Evolutionary conservation across 2,329 filamentous ascomycete genomes (phyloP), one percentile per base, ranked within the genome.

Genomic region (Ceratocystis harringtonii): DNA sequence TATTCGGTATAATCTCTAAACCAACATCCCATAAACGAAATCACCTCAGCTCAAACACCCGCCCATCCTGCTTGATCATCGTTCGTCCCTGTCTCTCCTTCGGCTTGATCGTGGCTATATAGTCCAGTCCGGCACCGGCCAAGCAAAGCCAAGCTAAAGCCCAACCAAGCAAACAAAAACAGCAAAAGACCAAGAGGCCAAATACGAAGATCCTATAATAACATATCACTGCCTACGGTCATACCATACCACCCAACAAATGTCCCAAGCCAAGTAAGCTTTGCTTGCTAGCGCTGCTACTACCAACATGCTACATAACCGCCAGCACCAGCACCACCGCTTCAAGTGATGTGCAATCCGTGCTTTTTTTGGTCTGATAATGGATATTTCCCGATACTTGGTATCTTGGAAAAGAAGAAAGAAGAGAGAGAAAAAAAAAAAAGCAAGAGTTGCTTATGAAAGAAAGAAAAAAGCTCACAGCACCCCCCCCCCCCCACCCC

Each of bases 151-250:
- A 10, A 22, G 48, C 48, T 50, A 50, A 19, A 52, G n/a, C n/a
- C n/a, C 10, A 25, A 12, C 22, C 45, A n/a, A 50, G 45, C 45
- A 50, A n/a, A 8, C 6, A 12, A 19, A 58, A 19, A 58, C 7
- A 57, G 22, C 12, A 30, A n/a, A 36, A 58, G 36, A 41, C 10
- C 36, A 41, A 15, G 10, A n/a, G 28, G 28, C 55, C 28, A 30
- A 58, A 58, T 58, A 58, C 28, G 55, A 58, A 32, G 55, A 58
- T 58, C 55, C 28, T 58, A 19, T 58, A 36, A n/a, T 19, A 58
- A 19, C 55, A 58, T n/a, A n/a, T 36, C 19, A 41, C 36, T 25
- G 55, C 55, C 30, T 57, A 32, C 22, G 5, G 52, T 32, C 52
- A 57, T 28, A 30, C 52, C 52, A 41, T 41, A 57, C 52, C 28